Evolutionary conservation across 1,284 basidiomycete species (phyloP).

Genomic region (Apiotrichum sp.): DNA sequence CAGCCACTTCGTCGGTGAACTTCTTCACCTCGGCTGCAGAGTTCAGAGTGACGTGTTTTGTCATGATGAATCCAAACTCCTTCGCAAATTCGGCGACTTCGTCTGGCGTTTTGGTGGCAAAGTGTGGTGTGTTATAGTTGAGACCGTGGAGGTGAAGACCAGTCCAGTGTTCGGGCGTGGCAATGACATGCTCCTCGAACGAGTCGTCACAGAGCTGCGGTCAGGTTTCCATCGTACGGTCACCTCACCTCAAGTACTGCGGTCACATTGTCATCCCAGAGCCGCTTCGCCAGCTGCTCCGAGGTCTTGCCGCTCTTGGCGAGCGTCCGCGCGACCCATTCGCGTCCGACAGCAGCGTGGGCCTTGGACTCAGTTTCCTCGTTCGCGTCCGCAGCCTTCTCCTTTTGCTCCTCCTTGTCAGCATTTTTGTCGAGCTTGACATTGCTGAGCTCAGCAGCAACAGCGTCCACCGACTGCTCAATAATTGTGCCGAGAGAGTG

Average conservation of each 20-base stretch:
- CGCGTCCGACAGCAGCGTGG: slow-evolving; percentile 43
- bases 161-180: slow-evolving; percentile 71
- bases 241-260: slow-evolving; percentile 76
- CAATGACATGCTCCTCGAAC: slow-evolving; percentile 95
- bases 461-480: slow-evolving; percentile 11
- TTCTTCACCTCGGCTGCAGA: slow-evolving; percentile 63
- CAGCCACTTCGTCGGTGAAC: slow-evolving; percentile 65
- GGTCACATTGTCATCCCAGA: slow-evolving; percentile 83
- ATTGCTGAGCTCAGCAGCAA: slow-evolving; percentile 5
- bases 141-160: slow-evolving; percentile 93
- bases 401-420: slow-evolving; percentile 7
- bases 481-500: slow-evolving; percentile 65
- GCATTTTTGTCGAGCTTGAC: slow-evolving; percentile 13
- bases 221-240: background rate
- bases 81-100: slow-evolving; percentile 73
- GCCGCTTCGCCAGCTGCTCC: slow-evolving; percentile 62
- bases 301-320: slow-evolving; percentile 60
- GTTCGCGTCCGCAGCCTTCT: slow-evolving; percentile 10
- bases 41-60: slow-evolving; percentile 57
- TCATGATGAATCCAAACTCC: slow-evolving; percentile 88
- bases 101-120: slow-evolving; percentile 65
- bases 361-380: slow-evolving; percentile 27
- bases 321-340: slow-evolving; percentile 76
- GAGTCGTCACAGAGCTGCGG: slow-evolving; percentile 89
- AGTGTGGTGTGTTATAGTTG: slow-evolving; percentile 65